Conservation (phyloP, 2,329 filamentous ascomycete species). For the Paracamarosporium sp. region DNA sequence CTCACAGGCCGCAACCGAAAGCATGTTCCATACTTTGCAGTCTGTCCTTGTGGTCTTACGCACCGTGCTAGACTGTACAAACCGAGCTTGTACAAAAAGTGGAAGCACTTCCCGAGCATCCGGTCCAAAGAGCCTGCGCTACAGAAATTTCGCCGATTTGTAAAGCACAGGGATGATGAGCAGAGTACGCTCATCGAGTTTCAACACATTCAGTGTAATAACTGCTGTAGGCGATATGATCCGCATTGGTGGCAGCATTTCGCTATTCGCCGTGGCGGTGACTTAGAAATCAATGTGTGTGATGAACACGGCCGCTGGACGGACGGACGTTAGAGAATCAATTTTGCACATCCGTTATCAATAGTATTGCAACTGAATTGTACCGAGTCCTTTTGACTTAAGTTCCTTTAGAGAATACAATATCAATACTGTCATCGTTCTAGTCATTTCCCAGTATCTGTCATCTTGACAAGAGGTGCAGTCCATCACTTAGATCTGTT, state of each 20-base stretch:
- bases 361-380: not conserved
- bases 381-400: not conserved
- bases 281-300: not conserved
- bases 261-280: not conserved
- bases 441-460: too few species aligned
- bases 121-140: not conserved
- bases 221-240: not conserved
- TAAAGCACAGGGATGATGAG: not conserved
- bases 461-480: too few species aligned
- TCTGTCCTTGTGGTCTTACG: not conserved
- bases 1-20: not conserved
- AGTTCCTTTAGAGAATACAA: not conserved
- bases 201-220: not conserved
- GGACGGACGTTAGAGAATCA: not conserved
- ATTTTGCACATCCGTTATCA: not conserved
- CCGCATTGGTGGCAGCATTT: not conserved
- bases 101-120: not conserved
- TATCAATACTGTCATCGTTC: not conserved
- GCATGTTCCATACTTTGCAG: conserved; percentile 1
- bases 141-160: not conserved
- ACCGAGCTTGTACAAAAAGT: not conserved
- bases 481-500: too few species aligned
- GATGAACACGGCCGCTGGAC: not conserved
- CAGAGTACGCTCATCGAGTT: not conserved
- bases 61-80: not conserved